A percentile compares a stretch with the other conserved stretches of the same genome.
Evolutionary conservation across 208 protist species (phyloP).

Genomic region (Leishmania tarentolae): DNA sequence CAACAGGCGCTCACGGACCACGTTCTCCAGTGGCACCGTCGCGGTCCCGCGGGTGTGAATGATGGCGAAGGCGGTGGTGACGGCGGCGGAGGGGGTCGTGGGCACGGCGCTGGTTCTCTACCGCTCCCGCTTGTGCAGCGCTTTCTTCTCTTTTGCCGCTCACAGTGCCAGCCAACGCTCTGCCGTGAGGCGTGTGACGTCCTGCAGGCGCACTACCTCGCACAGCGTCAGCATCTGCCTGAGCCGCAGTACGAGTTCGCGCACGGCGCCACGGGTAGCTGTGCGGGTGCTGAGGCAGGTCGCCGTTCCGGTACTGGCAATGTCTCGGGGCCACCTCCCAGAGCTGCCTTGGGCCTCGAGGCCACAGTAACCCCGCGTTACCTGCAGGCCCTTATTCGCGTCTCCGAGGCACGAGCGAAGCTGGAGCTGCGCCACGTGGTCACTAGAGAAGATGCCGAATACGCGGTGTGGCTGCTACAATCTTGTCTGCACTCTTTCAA

Average conservation of each 20-base stretch:
- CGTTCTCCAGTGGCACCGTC: slow-evolving; percentile 91
- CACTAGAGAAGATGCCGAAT: slow-evolving; percentile 90
- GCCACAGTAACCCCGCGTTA: slow-evolving; percentile 94
- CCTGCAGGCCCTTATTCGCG: slow-evolving; percentile 94
- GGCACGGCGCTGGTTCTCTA: slow-evolving; percentile 34
- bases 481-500: slow-evolving; percentile 54
- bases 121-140: slow-evolving; percentile 60
- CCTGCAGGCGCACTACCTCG: slow-evolving; percentile 71
- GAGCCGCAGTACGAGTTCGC: slow-evolving; percentile 13
- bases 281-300: neutral
- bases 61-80: neutral
- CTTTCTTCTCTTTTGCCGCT: slow-evolving; percentile 73
- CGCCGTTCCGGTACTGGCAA: slow-evolving; percentile 4
- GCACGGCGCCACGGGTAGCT: neutral
- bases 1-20: slow-evolving; percentile 90
- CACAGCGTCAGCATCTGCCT: slow-evolving; percentile 44
- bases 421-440: slow-evolving; percentile 91
- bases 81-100: neutral
- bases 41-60: neutral
- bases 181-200: slow-evolving; percentile 57
- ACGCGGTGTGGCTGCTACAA: slow-evolving; percentile 92
- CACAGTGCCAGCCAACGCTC: slow-evolving; percentile 71
- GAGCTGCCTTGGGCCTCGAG: slow-evolving; percentile 17
- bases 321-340: neutral
- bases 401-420: slow-evolving; percentile 92